phyloP scores from a whole-genome alignment of 306 rosid species.

The Medicago truncatula region DNA sequence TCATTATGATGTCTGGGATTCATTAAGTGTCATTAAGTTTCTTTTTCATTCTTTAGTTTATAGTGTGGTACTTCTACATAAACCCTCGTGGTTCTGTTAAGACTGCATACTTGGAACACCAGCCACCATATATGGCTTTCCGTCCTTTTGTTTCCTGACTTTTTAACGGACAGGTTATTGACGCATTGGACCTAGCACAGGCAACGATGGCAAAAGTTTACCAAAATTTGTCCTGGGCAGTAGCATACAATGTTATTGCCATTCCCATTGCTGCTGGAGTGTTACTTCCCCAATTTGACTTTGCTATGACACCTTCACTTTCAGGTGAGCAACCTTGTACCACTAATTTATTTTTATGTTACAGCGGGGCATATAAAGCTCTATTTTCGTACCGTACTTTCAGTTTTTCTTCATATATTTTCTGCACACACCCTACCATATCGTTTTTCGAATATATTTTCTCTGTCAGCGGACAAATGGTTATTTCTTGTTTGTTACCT shows the following conservation, averaged over 20 bases:
- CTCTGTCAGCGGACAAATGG: background rate
- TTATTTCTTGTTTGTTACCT: slow-evolving; percentile 31
- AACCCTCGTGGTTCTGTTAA: background rate
- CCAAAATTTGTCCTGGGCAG: slow-evolving; percentile 95
- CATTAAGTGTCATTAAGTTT: background rate
- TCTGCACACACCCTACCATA: slow-evolving; percentile 1
- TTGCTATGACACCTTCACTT: slow-evolving; percentile 98
- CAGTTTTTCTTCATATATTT: slow-evolving; percentile 12
- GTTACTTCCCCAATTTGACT: slow-evolving; percentile 86
- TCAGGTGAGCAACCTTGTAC: slow-evolving; percentile 63
- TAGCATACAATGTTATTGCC: slow-evolving; percentile 82
- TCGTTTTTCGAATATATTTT: slow-evolving; percentile 22
- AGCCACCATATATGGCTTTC: slow-evolving; percentile 33
- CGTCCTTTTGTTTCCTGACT: slow-evolving; percentile 21
- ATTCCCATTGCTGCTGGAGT: slow-evolving; percentile 90
- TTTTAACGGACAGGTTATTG: slow-evolving; percentile 71
- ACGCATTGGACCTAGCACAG: slow-evolving; percentile 88
- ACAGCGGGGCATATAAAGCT: slow-evolving; percentile 8
- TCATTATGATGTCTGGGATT: slow-evolving; percentile 37
- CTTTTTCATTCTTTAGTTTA: background rate
- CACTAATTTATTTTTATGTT: slow-evolving; percentile 12
- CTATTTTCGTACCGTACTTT: slow-evolving; percentile 25
- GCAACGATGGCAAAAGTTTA: slow-evolving; percentile 92
- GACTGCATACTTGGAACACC: slow-evolving; percentile 16
- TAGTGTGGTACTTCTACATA: slow-evolving; percentile 9